Evolutionary conservation across 2,329 filamentous ascomycete species (phyloP).

Genomic region (Stemphylium beticola): DNA sequence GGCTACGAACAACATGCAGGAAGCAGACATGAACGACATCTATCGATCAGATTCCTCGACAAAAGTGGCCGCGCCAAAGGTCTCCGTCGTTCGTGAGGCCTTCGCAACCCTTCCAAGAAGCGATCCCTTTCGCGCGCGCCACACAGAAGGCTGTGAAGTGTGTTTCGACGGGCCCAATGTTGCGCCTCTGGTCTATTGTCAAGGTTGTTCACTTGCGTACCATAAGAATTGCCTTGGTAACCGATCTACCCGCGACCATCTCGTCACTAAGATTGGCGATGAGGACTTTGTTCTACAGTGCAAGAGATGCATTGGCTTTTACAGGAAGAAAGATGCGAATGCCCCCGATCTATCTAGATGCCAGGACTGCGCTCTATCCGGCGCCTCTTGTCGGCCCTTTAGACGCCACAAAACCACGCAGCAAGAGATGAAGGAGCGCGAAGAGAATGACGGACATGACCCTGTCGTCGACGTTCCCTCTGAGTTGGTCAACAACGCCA

Average conservation of each 20-base stretch:
- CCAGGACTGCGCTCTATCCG: slow-evolving; percentile 69
- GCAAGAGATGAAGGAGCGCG: slow-evolving; percentile 82
- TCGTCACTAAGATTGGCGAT: slow-evolving; percentile 82
- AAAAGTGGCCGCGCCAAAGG: slow-evolving; percentile 56
- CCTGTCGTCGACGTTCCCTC: slow-evolving; percentile 70
- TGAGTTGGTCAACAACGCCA: slow-evolving; percentile 73
- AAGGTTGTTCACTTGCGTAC: slow-evolving; percentile 85
- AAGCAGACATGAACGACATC: slow-evolving; percentile 66
- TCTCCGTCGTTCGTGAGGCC: slow-evolving; percentile 69
- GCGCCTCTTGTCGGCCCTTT: slow-evolving; percentile 76
- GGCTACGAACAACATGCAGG: slow-evolving; percentile 58
- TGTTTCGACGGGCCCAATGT: slow-evolving; percentile 68
- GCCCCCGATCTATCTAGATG: slow-evolving; percentile 77
- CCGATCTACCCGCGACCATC: slow-evolving; percentile 77
- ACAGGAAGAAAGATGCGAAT: slow-evolving; percentile 69
- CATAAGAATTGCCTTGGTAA: slow-evolving; percentile 83
- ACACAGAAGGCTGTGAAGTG: slow-evolving; percentile 73
- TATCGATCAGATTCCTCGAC: slow-evolving; percentile 54
- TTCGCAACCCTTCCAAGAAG: slow-evolving; percentile 69
- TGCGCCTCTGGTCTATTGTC: slow-evolving; percentile 81
- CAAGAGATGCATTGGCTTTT: slow-evolving; percentile 76
- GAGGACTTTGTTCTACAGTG: slow-evolving; percentile 89
- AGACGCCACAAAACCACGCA: slow-evolving; percentile 73
- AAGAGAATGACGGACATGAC: slow-evolving; percentile 79
- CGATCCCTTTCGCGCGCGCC: slow-evolving; percentile 71